phyloP scores from a whole-genome alignment of 495 filamentous ascomycete genomes.

The Cercophora scortea region DNA sequence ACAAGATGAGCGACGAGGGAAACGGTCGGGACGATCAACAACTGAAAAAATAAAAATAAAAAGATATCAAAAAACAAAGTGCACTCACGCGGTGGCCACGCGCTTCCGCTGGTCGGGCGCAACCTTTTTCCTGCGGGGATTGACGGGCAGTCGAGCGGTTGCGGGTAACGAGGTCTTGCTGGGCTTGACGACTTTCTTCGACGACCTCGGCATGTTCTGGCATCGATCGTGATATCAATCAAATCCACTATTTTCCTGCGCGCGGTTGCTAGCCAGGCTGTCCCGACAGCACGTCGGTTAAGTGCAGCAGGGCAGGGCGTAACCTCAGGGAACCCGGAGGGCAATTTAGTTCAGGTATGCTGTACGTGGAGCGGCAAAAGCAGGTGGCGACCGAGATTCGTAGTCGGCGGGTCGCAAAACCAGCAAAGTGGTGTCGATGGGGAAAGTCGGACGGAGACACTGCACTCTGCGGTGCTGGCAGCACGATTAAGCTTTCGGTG shows the following conservation, averaged over 20 bases:
- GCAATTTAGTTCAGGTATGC: not conserved
- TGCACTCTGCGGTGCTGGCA: no score
- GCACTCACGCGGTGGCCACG: constrained; percentile 26
- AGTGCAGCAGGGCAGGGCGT: not conserved
- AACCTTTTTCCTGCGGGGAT: constrained; percentile 29
- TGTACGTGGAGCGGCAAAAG: no score
- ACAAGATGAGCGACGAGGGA: no score
- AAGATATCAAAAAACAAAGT: no score
- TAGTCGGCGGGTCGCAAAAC: no score
- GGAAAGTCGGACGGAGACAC: not conserved
- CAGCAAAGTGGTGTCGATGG: not conserved
- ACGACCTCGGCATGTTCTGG: constrained; percentile 16
- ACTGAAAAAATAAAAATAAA: no score
- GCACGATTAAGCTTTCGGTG: constrained; percentile 18
- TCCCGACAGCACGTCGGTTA: not conserved
- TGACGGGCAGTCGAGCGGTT: constrained; percentile 24
- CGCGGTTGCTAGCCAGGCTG: no score
- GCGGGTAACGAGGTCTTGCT: not conserved
- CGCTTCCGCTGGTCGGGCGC: constrained; percentile 26
- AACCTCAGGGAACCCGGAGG: not conserved
- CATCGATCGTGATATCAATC: constrained; percentile 5
- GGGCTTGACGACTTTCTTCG: constrained; percentile 2
- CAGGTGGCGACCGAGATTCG: no score
- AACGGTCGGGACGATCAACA: no score
- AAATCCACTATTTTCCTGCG: no score